Percentiles rank a stretch among this genome's conserved stretches.
Conservation (phyloP, 306 rosid genomes). For the Dicorynia guianensis region DNA sequence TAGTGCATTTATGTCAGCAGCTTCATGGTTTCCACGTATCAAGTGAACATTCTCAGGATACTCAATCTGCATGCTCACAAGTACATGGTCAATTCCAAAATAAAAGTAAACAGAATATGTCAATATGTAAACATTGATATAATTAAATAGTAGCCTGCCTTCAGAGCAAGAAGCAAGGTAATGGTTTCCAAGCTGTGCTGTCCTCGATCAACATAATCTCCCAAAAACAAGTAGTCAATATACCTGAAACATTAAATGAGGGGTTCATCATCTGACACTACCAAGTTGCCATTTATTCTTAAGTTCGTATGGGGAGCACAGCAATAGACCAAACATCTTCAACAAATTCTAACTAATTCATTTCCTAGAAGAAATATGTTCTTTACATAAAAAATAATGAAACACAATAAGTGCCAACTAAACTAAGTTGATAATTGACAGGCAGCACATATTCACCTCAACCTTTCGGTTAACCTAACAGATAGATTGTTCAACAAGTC, state of each 20-base stretch:
- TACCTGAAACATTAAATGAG: slow-evolving; percentile 67
- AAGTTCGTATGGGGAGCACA: slow-evolving; percentile 31
- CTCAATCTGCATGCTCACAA: slow-evolving; percentile 80
- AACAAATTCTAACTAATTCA: slow-evolving; percentile 31
- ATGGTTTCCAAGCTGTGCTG: slow-evolving; percentile 99
- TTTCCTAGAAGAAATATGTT: slow-evolving; percentile 30
- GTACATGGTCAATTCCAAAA: slow-evolving; percentile 35
- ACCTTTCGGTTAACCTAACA: slow-evolving; percentile 21
- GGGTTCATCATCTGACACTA: slow-evolving; percentile 35
- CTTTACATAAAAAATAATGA: slow-evolving; percentile 33
- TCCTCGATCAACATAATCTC: slow-evolving; percentile 99
- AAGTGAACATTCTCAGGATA: slow-evolving; percentile 96
- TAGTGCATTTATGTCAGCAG: slow-evolving; percentile 98
- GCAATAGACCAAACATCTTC: slow-evolving; percentile 21
- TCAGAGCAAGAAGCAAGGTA: slow-evolving; percentile 95
- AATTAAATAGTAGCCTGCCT: slow-evolving; percentile 61
- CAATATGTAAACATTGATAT: slow-evolving; percentile 29
- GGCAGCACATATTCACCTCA: slow-evolving; percentile 23
- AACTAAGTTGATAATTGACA: slow-evolving; percentile 13
- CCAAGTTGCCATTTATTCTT: not conserved
- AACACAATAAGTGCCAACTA: slow-evolving; percentile 36
- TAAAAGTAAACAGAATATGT: slow-evolving; percentile 35
- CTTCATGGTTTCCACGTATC: slow-evolving; percentile 99
- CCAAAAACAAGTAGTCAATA: slow-evolving; percentile 97
- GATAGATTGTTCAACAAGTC: not conserved